Evolutionary conservation across 1,284 basidiomycete species (phyloP).

Genomic region (Coriolopsis trogii): DNA sequence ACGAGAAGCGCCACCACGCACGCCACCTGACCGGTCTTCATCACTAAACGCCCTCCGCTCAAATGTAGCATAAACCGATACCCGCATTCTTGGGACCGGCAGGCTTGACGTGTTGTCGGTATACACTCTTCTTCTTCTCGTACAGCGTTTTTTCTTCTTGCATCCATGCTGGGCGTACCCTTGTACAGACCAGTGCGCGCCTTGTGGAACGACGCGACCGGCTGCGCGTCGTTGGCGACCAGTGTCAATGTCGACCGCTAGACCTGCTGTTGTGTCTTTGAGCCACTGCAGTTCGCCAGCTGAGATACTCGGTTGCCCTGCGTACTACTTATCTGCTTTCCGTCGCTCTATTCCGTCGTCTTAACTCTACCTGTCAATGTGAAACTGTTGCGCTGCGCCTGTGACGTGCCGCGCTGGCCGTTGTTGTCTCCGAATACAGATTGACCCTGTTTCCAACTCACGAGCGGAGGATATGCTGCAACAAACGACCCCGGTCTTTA

Average conservation of each 20-base stretch:
- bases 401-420: not conserved
- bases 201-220: not conserved
- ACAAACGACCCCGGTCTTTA: too few species aligned
- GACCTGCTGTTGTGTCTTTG: not conserved
- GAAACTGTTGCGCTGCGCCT: not conserved
- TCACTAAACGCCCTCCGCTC: slow-evolving; percentile 11
- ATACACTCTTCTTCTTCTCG: not conserved
- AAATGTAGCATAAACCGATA: slow-evolving; percentile 14
- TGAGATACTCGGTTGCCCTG: not conserved
- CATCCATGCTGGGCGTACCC: slow-evolving; percentile 4
- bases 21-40: slow-evolving; percentile 17
- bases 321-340: not conserved
- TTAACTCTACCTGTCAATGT: not conserved
- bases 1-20: slow-evolving; percentile 18
- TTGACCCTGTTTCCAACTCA: not conserved
- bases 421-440: not conserved
- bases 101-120: slow-evolving; percentile 20
- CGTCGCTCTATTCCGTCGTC: not conserved
- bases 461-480: too few species aligned
- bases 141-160: not conserved
- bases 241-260: not conserved
- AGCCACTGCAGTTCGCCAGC: not conserved
- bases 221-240: slow-evolving; percentile 2
- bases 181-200: slow-evolving; percentile 1
- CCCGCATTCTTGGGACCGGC: slow-evolving; percentile 13